A percentile compares a stretch with the other conserved stretches of the same genome.
phyloP scores from a whole-genome alignment of 768 basidiomycete genomes.

The Tulasnella sp. region DNA sequence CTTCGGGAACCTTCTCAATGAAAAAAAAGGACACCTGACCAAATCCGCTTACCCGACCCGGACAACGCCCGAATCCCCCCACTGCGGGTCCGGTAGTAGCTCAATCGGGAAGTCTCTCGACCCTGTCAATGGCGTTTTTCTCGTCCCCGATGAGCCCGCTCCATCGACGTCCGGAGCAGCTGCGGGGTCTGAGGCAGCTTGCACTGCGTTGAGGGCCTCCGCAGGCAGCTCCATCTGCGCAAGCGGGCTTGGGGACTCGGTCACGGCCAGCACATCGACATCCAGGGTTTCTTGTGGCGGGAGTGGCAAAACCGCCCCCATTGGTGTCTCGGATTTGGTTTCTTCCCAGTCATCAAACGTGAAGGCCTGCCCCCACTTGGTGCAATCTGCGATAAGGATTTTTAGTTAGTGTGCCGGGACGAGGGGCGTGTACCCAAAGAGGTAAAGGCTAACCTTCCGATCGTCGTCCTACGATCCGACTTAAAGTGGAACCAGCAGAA shows the following conservation, averaged over 20 bases:
- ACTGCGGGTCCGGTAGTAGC: neutral
- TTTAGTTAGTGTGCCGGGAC: neutral
- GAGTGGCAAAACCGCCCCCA: neutral
- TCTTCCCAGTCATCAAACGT: neutral
- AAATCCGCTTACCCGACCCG: neutral
- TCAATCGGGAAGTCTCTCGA: neutral
- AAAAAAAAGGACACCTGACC: neutral
- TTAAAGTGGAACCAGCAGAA: neutral
- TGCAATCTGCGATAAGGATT: neutral
- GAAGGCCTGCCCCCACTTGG: neutral
- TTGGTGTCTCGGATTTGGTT: neutral
- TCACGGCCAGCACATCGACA: neutral
- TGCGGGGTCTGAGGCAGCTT: neutral
- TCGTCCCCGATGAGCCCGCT: neutral
- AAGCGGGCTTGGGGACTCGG: neutral
- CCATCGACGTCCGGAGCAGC: neutral
- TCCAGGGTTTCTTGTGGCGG: neutral
- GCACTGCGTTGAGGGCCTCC: neutral
- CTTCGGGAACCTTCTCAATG: neutral
- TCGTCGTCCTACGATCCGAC: neutral
- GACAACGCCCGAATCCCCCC: neutral
- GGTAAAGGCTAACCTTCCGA: neutral
- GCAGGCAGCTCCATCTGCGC: neutral
- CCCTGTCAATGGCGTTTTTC: neutral
- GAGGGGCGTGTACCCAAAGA: neutral